A percentile compares a stretch with the other conserved stretches of the same genome.
These are phyloP conservation scores for Durotheca rogersii DNA, from an alignment of 495 filamentous ascomycete species.

Conservation along the genomic window DNA sequence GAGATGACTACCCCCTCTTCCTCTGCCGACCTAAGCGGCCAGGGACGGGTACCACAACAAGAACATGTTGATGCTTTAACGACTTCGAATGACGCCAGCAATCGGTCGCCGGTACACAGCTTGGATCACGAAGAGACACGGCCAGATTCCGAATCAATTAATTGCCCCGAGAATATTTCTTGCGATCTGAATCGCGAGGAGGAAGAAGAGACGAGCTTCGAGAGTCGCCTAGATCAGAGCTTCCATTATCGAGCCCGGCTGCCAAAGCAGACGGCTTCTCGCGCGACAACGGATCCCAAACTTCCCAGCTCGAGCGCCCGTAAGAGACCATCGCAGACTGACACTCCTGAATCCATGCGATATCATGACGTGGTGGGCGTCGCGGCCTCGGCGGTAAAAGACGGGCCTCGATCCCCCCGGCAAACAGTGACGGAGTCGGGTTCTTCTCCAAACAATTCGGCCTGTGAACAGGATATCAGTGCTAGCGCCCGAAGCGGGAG, in stretches of 20 bases:
- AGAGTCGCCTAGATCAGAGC: constrained; percentile 30
- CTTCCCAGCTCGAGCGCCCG: neutral
- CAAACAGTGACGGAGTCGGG: no score
- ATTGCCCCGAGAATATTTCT: neutral
- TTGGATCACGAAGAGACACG: neutral
- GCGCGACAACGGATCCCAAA: neutral
- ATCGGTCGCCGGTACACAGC: neutral
- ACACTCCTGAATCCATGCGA: constrained; percentile 3
- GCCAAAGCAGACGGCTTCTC: constrained; percentile 5
- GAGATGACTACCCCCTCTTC: constrained; percentile 31
- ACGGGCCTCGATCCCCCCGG: constrained; percentile 3
- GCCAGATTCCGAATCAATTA: neutral
- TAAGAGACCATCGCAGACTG: constrained; percentile 11
- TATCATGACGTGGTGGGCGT: neutral
- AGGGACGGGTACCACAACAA: neutral
- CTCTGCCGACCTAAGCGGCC: constrained; percentile 10
- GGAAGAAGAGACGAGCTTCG: constrained; percentile 5
- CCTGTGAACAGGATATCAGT: neutral
- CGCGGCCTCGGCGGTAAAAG: neutral
- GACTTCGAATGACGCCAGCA: neutral
- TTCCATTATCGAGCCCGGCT: constrained; percentile 34
- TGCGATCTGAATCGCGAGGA: neutral
- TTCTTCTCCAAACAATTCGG: no score
- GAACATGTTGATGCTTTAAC: no score
- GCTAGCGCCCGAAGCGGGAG: neutral